These are phyloP conservation scores for Trifolium fragiferum DNA, from an alignment of 306 rosid genomes.

Conservation along the genomic window DNA sequence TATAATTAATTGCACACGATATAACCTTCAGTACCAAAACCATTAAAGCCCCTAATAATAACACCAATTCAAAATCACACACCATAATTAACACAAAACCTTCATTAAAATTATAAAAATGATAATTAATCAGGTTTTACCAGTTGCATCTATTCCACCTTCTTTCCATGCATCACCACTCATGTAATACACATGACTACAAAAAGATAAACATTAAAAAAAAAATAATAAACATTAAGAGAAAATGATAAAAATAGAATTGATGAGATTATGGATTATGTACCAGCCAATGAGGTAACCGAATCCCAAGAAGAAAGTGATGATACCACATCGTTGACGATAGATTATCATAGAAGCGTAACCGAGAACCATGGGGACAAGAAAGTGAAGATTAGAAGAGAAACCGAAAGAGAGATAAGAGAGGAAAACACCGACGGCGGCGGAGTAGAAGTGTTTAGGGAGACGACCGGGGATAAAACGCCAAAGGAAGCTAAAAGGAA, in stretches of 20 bases:
- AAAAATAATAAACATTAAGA: background rate
- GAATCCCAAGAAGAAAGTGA: slow-evolving; percentile 78
- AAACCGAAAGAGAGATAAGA: slow-evolving; percentile 87
- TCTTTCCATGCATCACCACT: slow-evolving; percentile 99
- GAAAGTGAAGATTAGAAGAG: slow-evolving; percentile 86
- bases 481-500: slow-evolving; percentile 79
- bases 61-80: slow-evolving; percentile 30
- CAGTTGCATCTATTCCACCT: slow-evolving; percentile 99
- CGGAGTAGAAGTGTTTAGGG: slow-evolving; percentile 78
- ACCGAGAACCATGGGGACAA: slow-evolving; percentile 77
- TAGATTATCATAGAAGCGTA: slow-evolving; percentile 79
- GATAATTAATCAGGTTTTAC: slow-evolving; percentile 48
- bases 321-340: slow-evolving; percentile 73
- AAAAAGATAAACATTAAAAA: slow-evolving; percentile 1
- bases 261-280: background rate
- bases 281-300: slow-evolving; percentile 88
- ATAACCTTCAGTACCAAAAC: slow-evolving; percentile 90
- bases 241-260: background rate
- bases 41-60: slow-evolving; percentile 78
- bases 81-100: slow-evolving; percentile 27
- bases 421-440: slow-evolving; percentile 66
- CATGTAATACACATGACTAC: slow-evolving; percentile 96
- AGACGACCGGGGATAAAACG: slow-evolving; percentile 68
- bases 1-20: slow-evolving; percentile 87
- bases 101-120: background rate